Evolutionary conservation across 139 green algal genomes (phyloP), one percentile per base, ranked within the genome.

Genomic region (Chlamydomonas applanata): DNA sequence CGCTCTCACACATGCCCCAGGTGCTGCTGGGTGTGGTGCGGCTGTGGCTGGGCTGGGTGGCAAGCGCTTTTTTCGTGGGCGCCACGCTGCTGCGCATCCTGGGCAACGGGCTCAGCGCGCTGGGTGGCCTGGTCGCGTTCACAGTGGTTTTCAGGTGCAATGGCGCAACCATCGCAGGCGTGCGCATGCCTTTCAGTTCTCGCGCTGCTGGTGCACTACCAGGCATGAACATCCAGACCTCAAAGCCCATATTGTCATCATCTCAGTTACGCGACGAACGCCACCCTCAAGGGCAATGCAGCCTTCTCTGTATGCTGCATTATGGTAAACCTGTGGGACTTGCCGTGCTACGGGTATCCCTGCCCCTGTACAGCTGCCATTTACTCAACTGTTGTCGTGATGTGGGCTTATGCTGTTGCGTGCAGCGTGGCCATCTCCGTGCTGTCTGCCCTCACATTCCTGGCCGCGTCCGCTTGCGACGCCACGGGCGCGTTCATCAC

Each of bases 11-110:
- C 25, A 16, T 24, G 16, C 22, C 53, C 11, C 61, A 82, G 76
- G 67, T 82, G 59, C 66, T 82, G 34, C 70, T 82, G 52, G 69
- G 62, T 20, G 24, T 70, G 9, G 74, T 82, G 32, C 76, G 76
- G 34, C 33, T 62, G 49, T 82, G 70, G 71, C 64, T 82, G 40
- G 45, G 33, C 17, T n/a, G 75, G 25, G 16, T 78, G 30, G 70
- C 76, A 14, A 45, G 19, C 17, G 17, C 9, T 4, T 59, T 77
- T 17, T 63, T 40, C 0, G 27, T 73, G 64, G 32, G 24, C 2
- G 71, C 54, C 36, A 52, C 40, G 5, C 25, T 0, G 24, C 70
- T 82, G 53, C 71, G 76, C 34, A 46, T 82, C 34, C 1, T 71
- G 36, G 76, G 70, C 71, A 82, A 70, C 0, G 76, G 70, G 16